These are phyloP conservation scores for Monascus ruber DNA, from an alignment of 2,329 filamentous ascomycete species.

Conservation along the genomic window DNA sequence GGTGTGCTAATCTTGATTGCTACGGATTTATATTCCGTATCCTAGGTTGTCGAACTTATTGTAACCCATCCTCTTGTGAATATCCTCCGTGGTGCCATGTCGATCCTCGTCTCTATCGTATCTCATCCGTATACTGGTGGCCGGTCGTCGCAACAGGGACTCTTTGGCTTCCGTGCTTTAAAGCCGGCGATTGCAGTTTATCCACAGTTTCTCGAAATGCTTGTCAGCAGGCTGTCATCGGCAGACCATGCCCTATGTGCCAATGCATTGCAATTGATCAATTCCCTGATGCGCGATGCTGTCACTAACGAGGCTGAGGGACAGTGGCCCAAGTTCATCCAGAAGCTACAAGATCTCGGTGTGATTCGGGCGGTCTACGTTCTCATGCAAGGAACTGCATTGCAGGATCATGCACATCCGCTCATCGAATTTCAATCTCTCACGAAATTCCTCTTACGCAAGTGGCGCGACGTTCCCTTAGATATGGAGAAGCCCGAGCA, in stretches of 20 bases:
- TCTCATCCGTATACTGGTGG: constrained; percentile 61
- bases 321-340: constrained; percentile 94
- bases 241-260: constrained; percentile 93
- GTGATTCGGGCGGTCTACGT: constrained; percentile 85
- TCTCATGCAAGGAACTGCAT: constrained; percentile 85
- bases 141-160: constrained; percentile 42
- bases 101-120: constrained; percentile 86
- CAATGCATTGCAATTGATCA: constrained; percentile 89
- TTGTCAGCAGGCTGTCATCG: constrained; percentile 82
- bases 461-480: constrained; percentile 77
- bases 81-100: constrained; percentile 92
- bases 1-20: too few species aligned
- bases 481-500: constrained; percentile 84
- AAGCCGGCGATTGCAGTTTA: constrained; percentile 86
- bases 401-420: constrained; percentile 83
- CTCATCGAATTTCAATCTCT: constrained; percentile 86
- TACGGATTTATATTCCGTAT: too few species aligned
- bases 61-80: constrained; percentile 95
- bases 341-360: constrained; percentile 80
- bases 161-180: constrained; percentile 79
- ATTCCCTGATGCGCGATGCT: constrained; percentile 85
- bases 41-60: constrained; percentile 73
- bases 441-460: constrained; percentile 74
- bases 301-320: constrained; percentile 64
- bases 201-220: constrained; percentile 86